A percentile compares a stretch with the other conserved stretches of the same genome.
These are phyloP conservation scores for Citrus medica DNA, from an alignment of 345 rosid genomes.

Conservation along the genomic window DNA sequence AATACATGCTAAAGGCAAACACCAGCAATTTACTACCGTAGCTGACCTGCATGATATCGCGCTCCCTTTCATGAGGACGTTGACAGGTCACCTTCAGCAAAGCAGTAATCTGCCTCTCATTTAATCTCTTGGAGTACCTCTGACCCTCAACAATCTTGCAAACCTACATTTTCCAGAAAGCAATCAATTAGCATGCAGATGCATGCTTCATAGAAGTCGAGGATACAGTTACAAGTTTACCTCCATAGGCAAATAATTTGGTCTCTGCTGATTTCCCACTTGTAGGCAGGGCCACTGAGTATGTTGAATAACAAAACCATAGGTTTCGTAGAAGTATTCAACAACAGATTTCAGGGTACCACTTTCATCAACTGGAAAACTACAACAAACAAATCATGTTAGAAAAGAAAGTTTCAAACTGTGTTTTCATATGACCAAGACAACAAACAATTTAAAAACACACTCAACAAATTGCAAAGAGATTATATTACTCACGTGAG, in stretches of 20 bases:
- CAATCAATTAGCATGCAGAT: background rate
- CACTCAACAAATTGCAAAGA: background rate
- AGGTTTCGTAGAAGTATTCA: conserved; percentile 76
- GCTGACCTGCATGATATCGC: conserved; percentile 71
- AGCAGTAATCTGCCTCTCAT: conserved; percentile 92
- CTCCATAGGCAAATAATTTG: conserved; percentile 97
- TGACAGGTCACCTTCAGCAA: conserved; percentile 91
- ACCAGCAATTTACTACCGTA: background rate
- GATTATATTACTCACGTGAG: conserved; percentile 56
- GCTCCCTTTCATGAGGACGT: conserved; percentile 79
- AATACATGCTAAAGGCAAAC: background rate
- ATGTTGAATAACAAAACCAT: conserved; percentile 70
- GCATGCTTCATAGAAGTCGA: background rate
- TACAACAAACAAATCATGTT: conserved; percentile 25
- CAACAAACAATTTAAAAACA: background rate
- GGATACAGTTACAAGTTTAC: conserved; percentile 25
- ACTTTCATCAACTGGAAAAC: conserved; percentile 87
- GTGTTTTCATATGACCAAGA: background rate
- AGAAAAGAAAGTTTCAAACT: background rate
- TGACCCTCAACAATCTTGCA: conserved; percentile 98
- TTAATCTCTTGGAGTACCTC: conserved; percentile 87
- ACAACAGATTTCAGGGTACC: conserved; percentile 88
- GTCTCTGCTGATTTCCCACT: conserved; percentile 89
- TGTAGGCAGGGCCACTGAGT: conserved; percentile 88
- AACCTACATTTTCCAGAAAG: conserved; percentile 42